Evolutionary conservation across 2,329 filamentous ascomycete species (phyloP), one percentile per base, ranked within the genome.

Genomic region (Tricladium varicosporioides): DNA sequence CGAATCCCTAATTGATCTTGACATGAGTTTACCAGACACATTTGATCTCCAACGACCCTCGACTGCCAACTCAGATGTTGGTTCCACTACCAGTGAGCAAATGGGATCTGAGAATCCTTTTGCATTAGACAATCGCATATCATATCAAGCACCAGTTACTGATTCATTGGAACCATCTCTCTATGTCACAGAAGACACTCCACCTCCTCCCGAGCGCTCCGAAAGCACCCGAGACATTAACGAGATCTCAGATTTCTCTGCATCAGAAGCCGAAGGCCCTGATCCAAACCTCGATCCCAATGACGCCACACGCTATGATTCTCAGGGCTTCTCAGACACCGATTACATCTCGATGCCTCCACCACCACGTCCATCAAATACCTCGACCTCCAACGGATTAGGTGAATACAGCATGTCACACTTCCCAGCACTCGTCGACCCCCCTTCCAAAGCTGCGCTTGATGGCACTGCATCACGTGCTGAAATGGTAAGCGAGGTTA

Each of bases 61-160:
- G 15, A 70, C 68, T 1, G 66, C 67, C 7, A 63, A 63, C 43
- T 70, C 68, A 5, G 68, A 69, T 56, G 62, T 60, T 14, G 63
- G 62, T 67, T 86, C 83, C 0, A 73, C 84, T 10, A 76, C 77
- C 7, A 83, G 82, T 51, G 63, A 82, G 0, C 80, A 85, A 56
- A 69, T 80, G 32, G 78, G 80, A 22, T 75, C 77, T 11, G 77
- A 75, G 1, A 83, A 83, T 62, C 82, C 84, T 0, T 87, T 87
- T 56, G 82, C 86, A 54, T 74, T 87, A 2, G 84, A 87, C 67
- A 78, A 80, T n/a, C 83, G 86, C 62, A 75, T 81, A 1, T 85
- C 82, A 1, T 71, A 84, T 1, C 83, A 84, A 60, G 73, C 68
- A 48, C 65, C 74, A 44, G 33, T 73, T 11, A 47, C n/a, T 9